Conservation (phyloP, 306 rosid species). For the Lathyrus aphaca region DNA sequence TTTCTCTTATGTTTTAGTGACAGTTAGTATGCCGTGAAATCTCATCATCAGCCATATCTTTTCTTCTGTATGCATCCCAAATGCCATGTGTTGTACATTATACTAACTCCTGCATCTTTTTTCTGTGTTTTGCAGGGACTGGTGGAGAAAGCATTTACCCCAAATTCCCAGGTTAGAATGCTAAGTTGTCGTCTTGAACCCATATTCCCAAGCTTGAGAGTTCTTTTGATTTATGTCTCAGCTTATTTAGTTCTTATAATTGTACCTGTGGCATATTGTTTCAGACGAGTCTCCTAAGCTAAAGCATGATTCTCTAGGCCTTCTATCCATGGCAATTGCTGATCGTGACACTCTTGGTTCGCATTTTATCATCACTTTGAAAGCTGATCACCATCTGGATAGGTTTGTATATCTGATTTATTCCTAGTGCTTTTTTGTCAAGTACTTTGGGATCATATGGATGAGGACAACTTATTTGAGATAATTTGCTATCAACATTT, state of each 20-base stretch:
- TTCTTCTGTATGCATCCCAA: constrained; percentile 3
- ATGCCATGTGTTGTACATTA: neutral
- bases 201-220: neutral
- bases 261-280: constrained; percentile 39
- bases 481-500: neutral
- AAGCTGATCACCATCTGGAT: constrained; percentile 77
- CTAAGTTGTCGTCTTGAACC: neutral
- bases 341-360: constrained; percentile 83
- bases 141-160: constrained; percentile 94
- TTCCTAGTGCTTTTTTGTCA: constrained; percentile 8
- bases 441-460: neutral
- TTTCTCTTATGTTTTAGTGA: neutral
- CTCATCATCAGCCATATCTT: neutral
- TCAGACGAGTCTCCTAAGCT: constrained; percentile 79
- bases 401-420: constrained; percentile 57
- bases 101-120: constrained; percentile 22
- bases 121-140: constrained; percentile 63
- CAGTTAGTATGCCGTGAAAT: neutral
- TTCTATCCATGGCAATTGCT: constrained; percentile 81
- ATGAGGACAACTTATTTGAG: neutral
- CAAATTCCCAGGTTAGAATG: constrained; percentile 79
- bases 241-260: constrained; percentile 1
- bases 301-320: constrained; percentile 80
- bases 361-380: constrained; percentile 80
- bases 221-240: constrained; percentile 2